Percentiles rank a stretch among this genome's conserved stretches.
phyloP scores from a whole-genome alignment of 257 asterid species.

The Solanum commersonii region DNA sequence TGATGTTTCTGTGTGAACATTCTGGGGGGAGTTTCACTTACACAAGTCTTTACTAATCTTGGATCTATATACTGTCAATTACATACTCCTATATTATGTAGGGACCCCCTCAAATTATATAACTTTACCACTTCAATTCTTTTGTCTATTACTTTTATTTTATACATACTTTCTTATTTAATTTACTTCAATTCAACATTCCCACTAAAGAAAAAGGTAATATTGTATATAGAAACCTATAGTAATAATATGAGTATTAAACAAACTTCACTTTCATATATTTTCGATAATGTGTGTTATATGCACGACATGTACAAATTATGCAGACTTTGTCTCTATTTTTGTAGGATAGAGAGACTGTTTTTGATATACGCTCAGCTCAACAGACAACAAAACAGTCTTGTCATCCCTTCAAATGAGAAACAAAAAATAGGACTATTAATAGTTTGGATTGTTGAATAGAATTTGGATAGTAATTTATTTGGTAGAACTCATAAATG shows the following conservation, averaged over 20 bases:
- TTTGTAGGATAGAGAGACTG: background rate
- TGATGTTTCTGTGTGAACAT: background rate
- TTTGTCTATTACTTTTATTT: background rate
- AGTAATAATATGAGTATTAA: background rate
- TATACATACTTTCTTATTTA: background rate
- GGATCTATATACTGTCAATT: background rate
- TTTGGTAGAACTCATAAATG: background rate
- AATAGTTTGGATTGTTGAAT: background rate
- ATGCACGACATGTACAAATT: background rate
- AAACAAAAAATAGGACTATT: background rate
- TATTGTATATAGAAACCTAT: background rate
- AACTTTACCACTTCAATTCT: background rate
- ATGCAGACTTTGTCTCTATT: background rate
- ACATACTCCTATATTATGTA: background rate
- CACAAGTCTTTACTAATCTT: background rate
- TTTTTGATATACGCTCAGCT: background rate
- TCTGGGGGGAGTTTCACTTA: conserved; percentile 4
- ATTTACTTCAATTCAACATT: background rate
- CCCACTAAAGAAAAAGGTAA: background rate
- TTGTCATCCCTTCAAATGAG: background rate
- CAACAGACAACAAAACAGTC: background rate
- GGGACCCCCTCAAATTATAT: background rate
- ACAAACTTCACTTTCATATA: background rate
- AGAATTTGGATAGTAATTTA: background rate
- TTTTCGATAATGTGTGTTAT: background rate